Evolutionary conservation across 108 stramenopile genomes (phyloP).

Genomic region (Cyclostephanos invisitatus): DNA sequence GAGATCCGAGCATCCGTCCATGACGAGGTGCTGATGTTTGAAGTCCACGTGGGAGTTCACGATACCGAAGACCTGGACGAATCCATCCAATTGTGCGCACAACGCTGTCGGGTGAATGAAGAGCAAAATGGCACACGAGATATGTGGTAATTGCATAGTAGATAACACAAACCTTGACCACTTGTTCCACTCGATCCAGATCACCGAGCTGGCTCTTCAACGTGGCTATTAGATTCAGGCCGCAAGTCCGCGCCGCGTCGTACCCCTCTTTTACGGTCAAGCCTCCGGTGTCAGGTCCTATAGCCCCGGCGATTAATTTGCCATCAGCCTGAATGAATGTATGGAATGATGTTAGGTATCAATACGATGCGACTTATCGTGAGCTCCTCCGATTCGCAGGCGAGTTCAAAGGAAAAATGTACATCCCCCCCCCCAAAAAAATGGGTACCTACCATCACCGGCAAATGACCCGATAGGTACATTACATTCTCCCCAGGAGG

Average conservation of each 20-base stretch:
- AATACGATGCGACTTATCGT: neutral
- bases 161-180: slow-evolving; percentile 71
- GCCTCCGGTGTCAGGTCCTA: slow-evolving; percentile 68
- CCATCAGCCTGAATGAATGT: slow-evolving; percentile 53
- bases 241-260: slow-evolving; percentile 82
- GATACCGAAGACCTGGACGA: slow-evolving; percentile 80
- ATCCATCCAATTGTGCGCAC: neutral
- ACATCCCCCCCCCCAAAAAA: neutral
- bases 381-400: neutral
- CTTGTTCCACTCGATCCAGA: slow-evolving; percentile 82
- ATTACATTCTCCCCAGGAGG: slow-evolving; percentile 63
- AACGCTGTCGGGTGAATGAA: neutral
- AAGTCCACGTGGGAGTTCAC: slow-evolving; percentile 82
- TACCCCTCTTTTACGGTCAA: slow-evolving; percentile 79
- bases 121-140: neutral
- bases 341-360: neutral
- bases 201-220: slow-evolving; percentile 80
- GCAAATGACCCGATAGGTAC: slow-evolving; percentile 87
- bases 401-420: too few species aligned
- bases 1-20: slow-evolving; percentile 86
- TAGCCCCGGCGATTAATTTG: slow-evolving; percentile 74
- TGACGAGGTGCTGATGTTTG: slow-evolving; percentile 82
- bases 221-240: slow-evolving; percentile 84
- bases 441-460: slow-evolving; percentile 42
- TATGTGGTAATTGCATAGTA: neutral